phyloP scores from a whole-genome alignment of 176 grass and related monocot species.

The Cymbopogon citratus region DNA sequence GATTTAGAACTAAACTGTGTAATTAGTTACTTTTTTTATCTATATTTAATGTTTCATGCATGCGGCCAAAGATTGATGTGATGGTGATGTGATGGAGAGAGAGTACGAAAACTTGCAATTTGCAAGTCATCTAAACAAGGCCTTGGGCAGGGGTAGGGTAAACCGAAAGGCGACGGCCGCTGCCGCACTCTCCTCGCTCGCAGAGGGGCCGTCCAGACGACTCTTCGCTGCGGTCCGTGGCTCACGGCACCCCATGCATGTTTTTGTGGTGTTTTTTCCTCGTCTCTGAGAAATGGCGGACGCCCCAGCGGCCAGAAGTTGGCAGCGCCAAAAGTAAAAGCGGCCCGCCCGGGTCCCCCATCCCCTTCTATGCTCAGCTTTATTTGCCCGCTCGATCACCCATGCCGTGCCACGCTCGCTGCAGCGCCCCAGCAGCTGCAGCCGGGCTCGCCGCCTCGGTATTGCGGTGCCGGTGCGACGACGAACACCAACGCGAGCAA shows the following conservation, averaged over 20 bases:
- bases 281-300: constrained; percentile 3
- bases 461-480: background rate
- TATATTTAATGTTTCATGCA: no score
- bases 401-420: background rate
- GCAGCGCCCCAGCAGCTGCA: background rate
- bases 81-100: no score
- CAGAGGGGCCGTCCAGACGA: background rate
- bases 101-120: no score
- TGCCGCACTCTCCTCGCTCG: background rate
- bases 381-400: constrained; percentile 8
- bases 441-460: background rate
- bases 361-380: constrained; percentile 27
- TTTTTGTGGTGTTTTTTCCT: background rate
- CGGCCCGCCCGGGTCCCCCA: constrained; percentile 40
- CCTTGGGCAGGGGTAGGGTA: constrained; percentile 29
- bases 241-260: constrained; percentile 27
- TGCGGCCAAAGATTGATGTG: no score
- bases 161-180: constrained; percentile 30
- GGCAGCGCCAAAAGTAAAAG: constrained; percentile 58
- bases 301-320: constrained; percentile 32
- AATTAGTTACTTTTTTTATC: no score
- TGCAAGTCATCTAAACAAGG: no score
- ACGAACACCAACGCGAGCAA: background rate
- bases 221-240: constrained; percentile 12
- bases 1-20: no score